phyloP scores from a whole-genome alignment of 2,329 filamentous ascomycete species.

The Chaetomium strumarium region DNA sequence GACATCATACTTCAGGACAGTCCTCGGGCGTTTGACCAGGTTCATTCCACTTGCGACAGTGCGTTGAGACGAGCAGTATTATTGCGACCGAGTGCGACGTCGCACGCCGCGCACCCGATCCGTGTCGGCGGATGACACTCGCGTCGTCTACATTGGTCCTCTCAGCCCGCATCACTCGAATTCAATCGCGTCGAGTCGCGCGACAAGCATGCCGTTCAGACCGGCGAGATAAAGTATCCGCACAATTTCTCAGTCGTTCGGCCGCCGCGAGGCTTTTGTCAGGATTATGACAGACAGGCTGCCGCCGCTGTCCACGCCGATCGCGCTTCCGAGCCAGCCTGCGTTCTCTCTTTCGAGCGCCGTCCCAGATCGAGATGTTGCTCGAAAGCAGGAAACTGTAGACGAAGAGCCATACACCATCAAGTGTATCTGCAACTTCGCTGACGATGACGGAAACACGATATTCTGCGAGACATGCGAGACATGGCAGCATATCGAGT shows the following conservation, averaged over 20 bases:
- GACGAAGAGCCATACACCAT: constrained; percentile 87
- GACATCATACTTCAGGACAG: constrained; percentile 10
- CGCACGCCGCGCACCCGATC: constrained; percentile 12
- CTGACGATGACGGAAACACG: constrained; percentile 94
- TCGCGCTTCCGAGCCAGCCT: constrained; percentile 50
- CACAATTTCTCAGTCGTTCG: constrained; percentile 33
- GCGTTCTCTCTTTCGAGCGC: constrained; percentile 36
- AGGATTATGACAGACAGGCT: constrained; percentile 60
- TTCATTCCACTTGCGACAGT: background rate
- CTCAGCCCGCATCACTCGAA: constrained; percentile 8
- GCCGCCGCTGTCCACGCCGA: constrained; percentile 48
- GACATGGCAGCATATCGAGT: constrained; percentile 97
- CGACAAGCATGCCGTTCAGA: constrained; percentile 55
- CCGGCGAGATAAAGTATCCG: constrained; percentile 44
- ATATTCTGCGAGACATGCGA: constrained; percentile 95
- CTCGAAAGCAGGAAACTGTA: constrained; percentile 49
- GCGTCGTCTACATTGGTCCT: constrained; percentile 13
- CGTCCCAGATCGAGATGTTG: constrained; percentile 36
- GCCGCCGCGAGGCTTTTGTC: constrained; percentile 39
- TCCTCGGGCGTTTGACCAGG: constrained; percentile 11
- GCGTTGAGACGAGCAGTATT: background rate
- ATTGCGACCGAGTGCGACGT: constrained; percentile 7
- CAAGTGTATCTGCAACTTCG: constrained; percentile 93
- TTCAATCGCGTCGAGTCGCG: constrained; percentile 36
- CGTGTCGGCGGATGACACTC: constrained; percentile 22